Evolutionary conservation across 768 basidiomycete genomes (phyloP).

Genomic region (Phanerochaete sordida): DNA sequence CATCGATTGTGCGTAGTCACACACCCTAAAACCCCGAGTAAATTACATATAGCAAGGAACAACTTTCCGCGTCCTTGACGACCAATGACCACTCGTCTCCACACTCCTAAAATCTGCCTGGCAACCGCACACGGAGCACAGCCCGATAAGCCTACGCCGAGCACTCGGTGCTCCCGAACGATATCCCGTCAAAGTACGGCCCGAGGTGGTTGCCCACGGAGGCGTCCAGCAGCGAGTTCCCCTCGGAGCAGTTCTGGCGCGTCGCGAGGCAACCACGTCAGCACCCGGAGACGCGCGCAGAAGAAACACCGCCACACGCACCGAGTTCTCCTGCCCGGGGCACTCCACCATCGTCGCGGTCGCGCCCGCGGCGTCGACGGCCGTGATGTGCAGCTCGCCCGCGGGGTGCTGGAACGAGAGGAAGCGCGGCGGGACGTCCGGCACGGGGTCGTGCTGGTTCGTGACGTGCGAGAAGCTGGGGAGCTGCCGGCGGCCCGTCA

Average conservation of each 20-base stretch:
- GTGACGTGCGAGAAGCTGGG: slow-evolving; percentile 47
- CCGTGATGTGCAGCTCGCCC: slow-evolving; percentile 33
- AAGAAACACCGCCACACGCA: slow-evolving; percentile 5
- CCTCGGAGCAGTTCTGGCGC: slow-evolving; percentile 23
- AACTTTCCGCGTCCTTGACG: neutral
- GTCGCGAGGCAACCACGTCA: neutral
- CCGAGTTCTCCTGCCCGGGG: slow-evolving; percentile 27
- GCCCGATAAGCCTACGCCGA: slow-evolving; percentile 9
- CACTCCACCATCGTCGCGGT: slow-evolving; percentile 21
- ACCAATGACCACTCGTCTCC: neutral
- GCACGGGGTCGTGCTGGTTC: slow-evolving; percentile 43
- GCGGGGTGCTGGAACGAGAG: slow-evolving; percentile 44
- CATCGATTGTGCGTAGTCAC: neutral
- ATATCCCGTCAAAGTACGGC: slow-evolving; percentile 24
- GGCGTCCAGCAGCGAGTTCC: slow-evolving; percentile 18
- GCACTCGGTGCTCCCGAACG: slow-evolving; percentile 21
- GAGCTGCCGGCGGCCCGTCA: slow-evolving; percentile 9
- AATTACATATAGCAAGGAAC: neutral
- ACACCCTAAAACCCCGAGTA: neutral
- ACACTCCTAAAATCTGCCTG: neutral
- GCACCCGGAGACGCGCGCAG: neutral
- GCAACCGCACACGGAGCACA: neutral
- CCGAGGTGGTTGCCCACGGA: slow-evolving; percentile 24
- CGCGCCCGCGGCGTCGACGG: slow-evolving; percentile 14
- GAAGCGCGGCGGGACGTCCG: slow-evolving; percentile 30